A percentile compares a stretch with the other conserved stretches of the same genome.
These are phyloP conservation scores for Sporothrix pallida DNA, from an alignment of 2,329 filamentous ascomycete genomes.

Conservation along the genomic window DNA sequence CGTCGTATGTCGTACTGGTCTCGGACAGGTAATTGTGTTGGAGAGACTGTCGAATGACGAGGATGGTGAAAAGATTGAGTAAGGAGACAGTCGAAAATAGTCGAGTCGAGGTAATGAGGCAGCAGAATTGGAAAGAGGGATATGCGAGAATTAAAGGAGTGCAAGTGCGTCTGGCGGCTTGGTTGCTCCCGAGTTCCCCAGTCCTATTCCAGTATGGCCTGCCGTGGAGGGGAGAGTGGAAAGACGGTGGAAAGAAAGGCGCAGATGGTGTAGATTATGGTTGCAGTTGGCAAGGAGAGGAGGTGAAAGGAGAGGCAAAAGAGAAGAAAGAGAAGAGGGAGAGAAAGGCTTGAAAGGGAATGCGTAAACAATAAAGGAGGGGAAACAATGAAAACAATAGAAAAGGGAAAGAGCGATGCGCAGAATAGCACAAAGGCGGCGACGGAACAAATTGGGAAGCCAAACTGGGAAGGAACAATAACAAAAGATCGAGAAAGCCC, in stretches of 20 bases:
- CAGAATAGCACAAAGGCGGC: slow-evolving; percentile 13
- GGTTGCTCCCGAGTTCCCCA: slow-evolving; percentile 21
- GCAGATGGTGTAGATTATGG: neutral
- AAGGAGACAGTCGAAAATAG: neutral
- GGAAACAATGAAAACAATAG: neutral
- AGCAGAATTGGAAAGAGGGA: neutral
- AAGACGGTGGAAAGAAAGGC: neutral
- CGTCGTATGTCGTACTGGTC: slow-evolving; percentile 12
- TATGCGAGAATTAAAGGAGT: slow-evolving; percentile 15
- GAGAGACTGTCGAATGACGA: neutral
- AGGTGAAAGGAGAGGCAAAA: neutral
- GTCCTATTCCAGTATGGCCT: slow-evolving; percentile 26
- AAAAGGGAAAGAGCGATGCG: slow-evolving; percentile 8
- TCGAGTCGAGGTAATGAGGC: neutral
- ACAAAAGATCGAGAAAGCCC: neutral
- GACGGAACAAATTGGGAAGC: neutral
- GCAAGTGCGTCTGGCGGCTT: slow-evolving; percentile 16
- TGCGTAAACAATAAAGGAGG: neutral
- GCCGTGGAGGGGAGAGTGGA: slow-evolving; percentile 5
- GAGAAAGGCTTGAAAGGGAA: neutral
- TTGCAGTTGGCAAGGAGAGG: neutral
- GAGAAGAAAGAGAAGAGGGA: too few relatives aligned
- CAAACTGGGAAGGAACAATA: neutral
- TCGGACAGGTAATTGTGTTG: neutral
- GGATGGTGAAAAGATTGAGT: neutral